Base-by-base conservation (phyloP, 2,329 filamentous ascomycete species). In the Chrysoporthe cubensis region DNA sequence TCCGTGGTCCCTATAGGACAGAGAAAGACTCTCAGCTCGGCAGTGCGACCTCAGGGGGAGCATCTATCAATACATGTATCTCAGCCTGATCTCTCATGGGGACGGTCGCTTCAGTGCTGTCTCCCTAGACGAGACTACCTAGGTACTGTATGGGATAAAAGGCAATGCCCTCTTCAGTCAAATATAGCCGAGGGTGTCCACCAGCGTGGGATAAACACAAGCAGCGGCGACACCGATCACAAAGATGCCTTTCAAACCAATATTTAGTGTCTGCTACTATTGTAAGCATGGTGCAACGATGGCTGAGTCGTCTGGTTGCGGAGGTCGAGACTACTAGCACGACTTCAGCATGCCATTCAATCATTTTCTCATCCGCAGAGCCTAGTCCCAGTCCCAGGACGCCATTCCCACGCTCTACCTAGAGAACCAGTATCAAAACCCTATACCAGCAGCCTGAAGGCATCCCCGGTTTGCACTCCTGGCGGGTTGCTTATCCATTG, bases 381-480 rank as follows among this genome's bases (percentile, higher is more conserved):
- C 56, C n/a, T 59, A 37, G 56, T 59, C 56, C n/a, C 43, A 37
- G 56, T 59, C 56, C 37, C 18, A 43, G 37, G 56, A 59, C 9
- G 56, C 37, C 8, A 13, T 26, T 2, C 43, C 4, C 40, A 6
- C 16, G 37, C 43, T 59, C 21, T 59, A 59, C 18, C 11, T 37
- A 21, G 18, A 26, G n/a, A 59, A 59, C 11, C 34, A 14, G 4
- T 43, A 26, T 59, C 56, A 42, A 26, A 7, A 7, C 43, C 7
- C 14, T 43, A 2, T 16, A 59, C 21, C 9, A 1, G 4, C 3
- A 11, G 32, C 18, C 8, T 14, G 6, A 43, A 37, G 56, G 56
- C 11, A 18, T 59, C 26, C 26, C 56, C 2, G 37, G 16, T 6
- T 11, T 59, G 18, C 3, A 43, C 18, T 13, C 8, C 1, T 42